phyloP scores from a whole-genome alignment of 2,329 filamentous ascomycete species.

The Nigrograna mackinnonii region DNA sequence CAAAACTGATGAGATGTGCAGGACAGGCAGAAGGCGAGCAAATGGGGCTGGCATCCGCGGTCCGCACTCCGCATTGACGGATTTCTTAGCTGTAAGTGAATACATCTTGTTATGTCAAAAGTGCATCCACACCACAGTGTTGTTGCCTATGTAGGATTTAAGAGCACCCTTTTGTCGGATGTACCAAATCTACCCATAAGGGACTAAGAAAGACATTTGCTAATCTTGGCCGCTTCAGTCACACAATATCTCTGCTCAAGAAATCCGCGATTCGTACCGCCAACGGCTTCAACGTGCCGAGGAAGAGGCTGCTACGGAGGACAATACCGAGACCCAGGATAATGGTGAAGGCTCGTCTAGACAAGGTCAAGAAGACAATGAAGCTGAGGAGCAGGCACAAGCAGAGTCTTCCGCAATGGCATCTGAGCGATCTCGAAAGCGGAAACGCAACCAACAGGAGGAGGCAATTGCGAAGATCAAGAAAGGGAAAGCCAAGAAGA shows the following conservation, averaged over 20 bases:
- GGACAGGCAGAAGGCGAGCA: constrained; percentile 35
- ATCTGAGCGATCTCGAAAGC: constrained; percentile 55
- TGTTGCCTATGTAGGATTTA: too few relatives aligned
- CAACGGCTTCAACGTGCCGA: constrained; percentile 56
- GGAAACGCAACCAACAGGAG: constrained; percentile 59
- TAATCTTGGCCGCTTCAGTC: constrained; percentile 54
- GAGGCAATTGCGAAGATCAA: constrained; percentile 46
- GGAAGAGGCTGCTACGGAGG: constrained; percentile 34
- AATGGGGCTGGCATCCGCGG: constrained; percentile 55
- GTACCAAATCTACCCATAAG: too few relatives aligned
- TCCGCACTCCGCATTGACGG: constrained; percentile 69
- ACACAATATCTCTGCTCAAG: constrained; percentile 71
- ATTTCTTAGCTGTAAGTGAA: constrained; percentile 66
- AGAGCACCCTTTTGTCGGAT: too few relatives aligned
- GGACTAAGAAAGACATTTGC: too few relatives aligned
- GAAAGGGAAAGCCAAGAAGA: constrained; percentile 56
- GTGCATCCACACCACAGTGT: too few relatives aligned
- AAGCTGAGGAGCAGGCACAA: constrained; percentile 25
- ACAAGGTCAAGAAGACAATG: constrained; percentile 37
- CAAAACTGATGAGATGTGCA: constrained; percentile 11
- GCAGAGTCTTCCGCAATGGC: constrained; percentile 44
- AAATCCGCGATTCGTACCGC: constrained; percentile 64
- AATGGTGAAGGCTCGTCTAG: constrained; percentile 39
- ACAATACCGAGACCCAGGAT: constrained; percentile 25
- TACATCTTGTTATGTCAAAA: too few relatives aligned